Conservation (phyloP, 495 filamentous ascomycete genomes). For the Tuber aestivum region DNA sequence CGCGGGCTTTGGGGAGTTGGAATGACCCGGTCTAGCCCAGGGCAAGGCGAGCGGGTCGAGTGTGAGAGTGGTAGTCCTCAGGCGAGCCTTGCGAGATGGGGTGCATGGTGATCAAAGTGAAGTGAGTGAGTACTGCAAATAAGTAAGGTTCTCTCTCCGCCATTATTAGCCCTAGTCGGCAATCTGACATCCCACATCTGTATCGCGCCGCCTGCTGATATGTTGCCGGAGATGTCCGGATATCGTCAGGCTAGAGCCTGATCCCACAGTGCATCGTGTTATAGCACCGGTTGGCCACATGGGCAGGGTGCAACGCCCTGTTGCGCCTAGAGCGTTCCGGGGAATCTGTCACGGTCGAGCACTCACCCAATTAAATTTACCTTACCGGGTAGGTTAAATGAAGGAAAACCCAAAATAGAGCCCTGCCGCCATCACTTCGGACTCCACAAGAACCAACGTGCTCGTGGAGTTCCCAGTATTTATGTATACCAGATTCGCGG, state of each 20-base stretch:
- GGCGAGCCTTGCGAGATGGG: neutral
- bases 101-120: neutral
- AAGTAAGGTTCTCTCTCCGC: conserved; percentile 2
- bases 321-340: neutral
- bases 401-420: neutral
- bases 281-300: neutral
- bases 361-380: no score
- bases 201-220: neutral
- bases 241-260: neutral
- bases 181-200: neutral
- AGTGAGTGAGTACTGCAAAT: neutral
- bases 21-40: neutral
- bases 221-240: neutral
- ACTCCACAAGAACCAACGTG: neutral
- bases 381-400: neutral
- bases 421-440: no score
- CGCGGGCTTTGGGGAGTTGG: neutral
- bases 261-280: neutral
- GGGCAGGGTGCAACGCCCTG: neutral
- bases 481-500: neutral
- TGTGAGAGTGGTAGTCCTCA: neutral
- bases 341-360: neutral
- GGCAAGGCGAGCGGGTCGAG: neutral
- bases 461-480: neutral
- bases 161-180: neutral